Percentiles rank a stretch among this genome's conserved stretches.
Conservation (phyloP, 1,284 basidiomycete species). For the Grifola frondosa region DNA sequence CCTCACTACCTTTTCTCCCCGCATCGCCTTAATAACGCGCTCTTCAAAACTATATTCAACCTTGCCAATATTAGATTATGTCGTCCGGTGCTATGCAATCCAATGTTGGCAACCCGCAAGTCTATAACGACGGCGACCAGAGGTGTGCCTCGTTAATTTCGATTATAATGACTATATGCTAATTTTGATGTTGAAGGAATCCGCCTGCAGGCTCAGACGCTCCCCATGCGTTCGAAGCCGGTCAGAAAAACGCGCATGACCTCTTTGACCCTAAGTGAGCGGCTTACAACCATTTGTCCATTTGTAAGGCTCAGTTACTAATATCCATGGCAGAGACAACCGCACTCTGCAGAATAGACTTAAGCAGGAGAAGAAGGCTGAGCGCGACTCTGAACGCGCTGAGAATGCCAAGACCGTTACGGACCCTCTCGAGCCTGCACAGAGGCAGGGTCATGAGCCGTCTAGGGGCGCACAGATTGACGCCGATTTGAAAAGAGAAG, state of each 20-base stretch:
- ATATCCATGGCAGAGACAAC: conserved; percentile 17
- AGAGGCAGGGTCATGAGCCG: conserved; percentile 22
- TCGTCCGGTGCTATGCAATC: conserved; percentile 25
- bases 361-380: conserved; percentile 17
- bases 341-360: conserved; percentile 12
- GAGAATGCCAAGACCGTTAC: conserved; percentile 17
- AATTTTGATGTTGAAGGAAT: background rate
- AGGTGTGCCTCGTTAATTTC: conserved; percentile 7
- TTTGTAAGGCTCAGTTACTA: background rate
- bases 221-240: conserved; percentile 8
- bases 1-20: background rate
- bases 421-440: conserved; percentile 23
- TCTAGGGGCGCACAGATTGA: conserved; percentile 27
- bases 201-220: conserved; percentile 1
- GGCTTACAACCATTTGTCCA: background rate
- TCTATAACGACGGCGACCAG: conserved; percentile 25
- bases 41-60: background rate
- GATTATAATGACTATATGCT: background rate
- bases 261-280: conserved; percentile 23
- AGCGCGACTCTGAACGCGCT: conserved; percentile 15
- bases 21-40: background rate
- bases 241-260: conserved; percentile 21
- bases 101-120: conserved; percentile 24
- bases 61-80: conserved; percentile 9
- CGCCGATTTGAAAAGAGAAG: conserved; percentile 24